Evolutionary conservation across 192 early-diverging fungal species (phyloP).

Genomic region (Coemansia aciculifera): DNA sequence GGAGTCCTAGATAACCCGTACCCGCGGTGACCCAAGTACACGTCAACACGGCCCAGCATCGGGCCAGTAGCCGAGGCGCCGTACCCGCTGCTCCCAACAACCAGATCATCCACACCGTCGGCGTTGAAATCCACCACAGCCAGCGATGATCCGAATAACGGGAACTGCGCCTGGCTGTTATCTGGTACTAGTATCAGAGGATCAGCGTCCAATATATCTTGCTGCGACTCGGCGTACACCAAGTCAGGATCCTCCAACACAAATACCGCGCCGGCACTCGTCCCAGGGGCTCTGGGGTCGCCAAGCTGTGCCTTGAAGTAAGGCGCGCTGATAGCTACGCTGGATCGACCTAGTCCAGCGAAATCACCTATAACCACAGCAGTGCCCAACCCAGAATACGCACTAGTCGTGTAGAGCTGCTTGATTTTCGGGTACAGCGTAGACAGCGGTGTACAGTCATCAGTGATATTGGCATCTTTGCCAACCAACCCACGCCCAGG

Average conservation of each 20-base stretch:
- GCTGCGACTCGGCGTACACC: conserved; percentile 23
- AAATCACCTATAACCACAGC: conserved; percentile 70
- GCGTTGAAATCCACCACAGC: conserved; percentile 79
- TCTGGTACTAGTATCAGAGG: conserved; percentile 28
- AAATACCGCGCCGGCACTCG: conserved; percentile 60
- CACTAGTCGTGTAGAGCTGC: conserved; percentile 46
- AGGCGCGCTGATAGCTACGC: conserved; percentile 68
- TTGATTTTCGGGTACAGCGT: conserved; percentile 47
- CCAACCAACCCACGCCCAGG: not conserved
- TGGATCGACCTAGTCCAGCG: conserved; percentile 58
- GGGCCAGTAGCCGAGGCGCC: conserved; percentile 26
- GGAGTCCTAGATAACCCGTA: conserved; percentile 53
- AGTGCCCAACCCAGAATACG: conserved; percentile 70
- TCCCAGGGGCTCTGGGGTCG: conserved; percentile 8
- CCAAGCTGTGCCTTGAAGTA: conserved; percentile 37
- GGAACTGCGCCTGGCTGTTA: conserved; percentile 8
- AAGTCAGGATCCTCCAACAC: conserved; percentile 19
- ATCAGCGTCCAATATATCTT: conserved; percentile 54
- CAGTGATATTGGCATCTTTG: not conserved
- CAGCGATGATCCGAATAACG: conserved; percentile 74
- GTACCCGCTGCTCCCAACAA: conserved; percentile 64
- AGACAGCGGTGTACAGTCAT: conserved; percentile 30
- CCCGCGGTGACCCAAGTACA: conserved; percentile 64
- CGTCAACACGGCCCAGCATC: conserved; percentile 61
- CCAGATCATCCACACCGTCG: conserved; percentile 88